phyloP scores from a whole-genome alignment of 108 stramenopile species.

The Mediolabrus comicus region DNA sequence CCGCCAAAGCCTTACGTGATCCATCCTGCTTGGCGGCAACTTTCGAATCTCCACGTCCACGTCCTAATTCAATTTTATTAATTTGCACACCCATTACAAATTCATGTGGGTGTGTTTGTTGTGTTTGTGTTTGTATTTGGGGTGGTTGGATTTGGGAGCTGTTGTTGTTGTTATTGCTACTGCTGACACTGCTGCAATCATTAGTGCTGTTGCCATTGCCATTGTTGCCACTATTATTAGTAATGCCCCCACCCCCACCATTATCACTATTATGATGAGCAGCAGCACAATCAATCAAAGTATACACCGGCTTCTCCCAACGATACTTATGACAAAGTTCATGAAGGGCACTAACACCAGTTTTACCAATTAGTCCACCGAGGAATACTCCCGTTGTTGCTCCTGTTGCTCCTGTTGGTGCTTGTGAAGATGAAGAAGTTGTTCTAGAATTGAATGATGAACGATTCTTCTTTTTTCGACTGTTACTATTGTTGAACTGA shows the following conservation, averaged over 20 bases:
- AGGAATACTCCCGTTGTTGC: conserved; percentile 11
- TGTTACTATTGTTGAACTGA: background rate
- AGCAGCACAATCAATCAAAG: background rate
- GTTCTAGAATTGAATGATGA: conserved; percentile 3
- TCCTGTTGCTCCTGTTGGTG: background rate
- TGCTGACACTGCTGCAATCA: background rate
- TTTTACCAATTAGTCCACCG: conserved; percentile 68
- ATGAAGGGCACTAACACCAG: conserved; percentile 72
- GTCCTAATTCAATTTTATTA: conserved; percentile 63
- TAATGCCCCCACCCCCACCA: background rate
- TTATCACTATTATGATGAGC: background rate
- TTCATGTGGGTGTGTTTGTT: conserved; percentile 16
- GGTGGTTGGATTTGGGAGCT: background rate
- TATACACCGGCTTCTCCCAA: conserved; percentile 42
- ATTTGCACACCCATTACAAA: conserved; percentile 63
- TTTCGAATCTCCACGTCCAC: conserved; percentile 70
- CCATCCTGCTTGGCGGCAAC: conserved; percentile 74
- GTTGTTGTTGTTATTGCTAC: background rate
- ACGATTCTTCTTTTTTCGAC: conserved; percentile 39
- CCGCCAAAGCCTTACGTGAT: conserved; percentile 62
- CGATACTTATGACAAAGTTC: conserved; percentile 80
- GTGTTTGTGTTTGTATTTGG: background rate
- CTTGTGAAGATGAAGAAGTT: conserved; percentile 2
- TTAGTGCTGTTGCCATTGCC: background rate
- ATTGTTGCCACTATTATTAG: conserved; percentile 4